A percentile compares a stretch with the other conserved stretches of the same genome.
Evolutionary conservation across 768 basidiomycete species (phyloP).

Genomic region (Galerina marginata): DNA sequence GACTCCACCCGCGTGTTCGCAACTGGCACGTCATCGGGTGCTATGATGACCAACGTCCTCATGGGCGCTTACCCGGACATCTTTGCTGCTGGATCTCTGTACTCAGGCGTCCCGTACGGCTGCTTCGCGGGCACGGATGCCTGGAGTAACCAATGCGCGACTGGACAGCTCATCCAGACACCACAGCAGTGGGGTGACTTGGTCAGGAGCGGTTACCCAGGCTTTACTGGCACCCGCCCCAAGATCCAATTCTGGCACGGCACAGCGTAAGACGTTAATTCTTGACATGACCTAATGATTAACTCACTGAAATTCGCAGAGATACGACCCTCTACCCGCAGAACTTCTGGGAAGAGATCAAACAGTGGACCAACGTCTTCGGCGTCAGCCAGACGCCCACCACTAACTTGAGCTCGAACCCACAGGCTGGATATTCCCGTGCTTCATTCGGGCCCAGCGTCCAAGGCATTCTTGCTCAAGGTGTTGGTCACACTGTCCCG

Average conservation of each 20-base stretch:
- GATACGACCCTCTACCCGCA: constrained; percentile 55
- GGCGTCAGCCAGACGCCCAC: constrained; percentile 49
- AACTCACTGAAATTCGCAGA: constrained; percentile 24
- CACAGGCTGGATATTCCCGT: constrained; percentile 50
- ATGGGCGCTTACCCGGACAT: constrained; percentile 61
- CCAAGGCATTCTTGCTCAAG: constrained; percentile 51
- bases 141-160: constrained; percentile 53
- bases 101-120: constrained; percentile 59
- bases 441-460: constrained; percentile 54
- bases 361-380: constrained; percentile 63
- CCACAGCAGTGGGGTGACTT: constrained; percentile 54
- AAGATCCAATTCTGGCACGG: constrained; percentile 64
- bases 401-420: constrained; percentile 45
- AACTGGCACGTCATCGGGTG: constrained; percentile 58
- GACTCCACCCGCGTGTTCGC: constrained; percentile 53
- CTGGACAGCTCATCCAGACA: constrained; percentile 48
- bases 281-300: background rate
- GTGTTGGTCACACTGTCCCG: constrained; percentile 60
- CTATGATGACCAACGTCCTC: constrained; percentile 67
- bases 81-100: constrained; percentile 52
- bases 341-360: constrained; percentile 59
- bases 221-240: constrained; percentile 58
- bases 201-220: constrained; percentile 53
- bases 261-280: constrained; percentile 35
- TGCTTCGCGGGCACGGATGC: constrained; percentile 53